Evolutionary conservation across 1,284 basidiomycete species (phyloP), one percentile per base, ranked within the genome.

Genomic region (Golubevia sp.): DNA sequence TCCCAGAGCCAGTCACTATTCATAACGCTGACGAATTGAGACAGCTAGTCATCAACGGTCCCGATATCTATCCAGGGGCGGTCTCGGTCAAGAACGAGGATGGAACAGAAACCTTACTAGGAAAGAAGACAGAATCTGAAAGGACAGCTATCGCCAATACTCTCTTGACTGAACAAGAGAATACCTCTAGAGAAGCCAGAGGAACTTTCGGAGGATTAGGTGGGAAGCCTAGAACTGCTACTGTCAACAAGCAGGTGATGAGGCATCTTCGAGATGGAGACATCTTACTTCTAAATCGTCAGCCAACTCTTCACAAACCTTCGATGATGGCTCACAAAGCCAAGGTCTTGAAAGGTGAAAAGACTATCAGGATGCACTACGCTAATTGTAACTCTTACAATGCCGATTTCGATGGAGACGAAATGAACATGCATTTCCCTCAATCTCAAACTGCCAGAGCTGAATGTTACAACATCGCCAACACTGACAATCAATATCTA

Each of bases 341-440:
- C 24, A 91, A 91, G 68, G 92, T 99, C 18, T 85, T 99, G 67
- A 89, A 90, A 66, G 97, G 96, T 55, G 97, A 99, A 85, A 97
- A 97, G 87, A 99, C 97, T 0, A 99, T 99, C 84, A 90, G 97
- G 30, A 97, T 99, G 96, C 97, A 99, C 86, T 99, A 99, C 82
- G 97, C 97, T 55, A 99, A 99, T 83, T 99, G 97, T 86, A 98
- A 98, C 85, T 98, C 96, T 3, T 99, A 99, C 85, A 99, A 99
- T 79, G 97, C 97, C 83, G 97, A 99, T 86, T 99, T 99, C 83
- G 97, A 99, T 83, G 97, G 97, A 76, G 97, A 99, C 86, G 93
- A 99, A 85, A 99, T 99, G 96, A 99, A 99, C 86, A 95, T 99
- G 68, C 96, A 99, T 86, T 99, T 99, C 81, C 94, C 96, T 74